Percentiles rank a stretch among this genome's conserved stretches.
phyloP scores from a whole-genome alignment of 371 early-diverging fungal species.

The Chytridium lagenaria region DNA sequence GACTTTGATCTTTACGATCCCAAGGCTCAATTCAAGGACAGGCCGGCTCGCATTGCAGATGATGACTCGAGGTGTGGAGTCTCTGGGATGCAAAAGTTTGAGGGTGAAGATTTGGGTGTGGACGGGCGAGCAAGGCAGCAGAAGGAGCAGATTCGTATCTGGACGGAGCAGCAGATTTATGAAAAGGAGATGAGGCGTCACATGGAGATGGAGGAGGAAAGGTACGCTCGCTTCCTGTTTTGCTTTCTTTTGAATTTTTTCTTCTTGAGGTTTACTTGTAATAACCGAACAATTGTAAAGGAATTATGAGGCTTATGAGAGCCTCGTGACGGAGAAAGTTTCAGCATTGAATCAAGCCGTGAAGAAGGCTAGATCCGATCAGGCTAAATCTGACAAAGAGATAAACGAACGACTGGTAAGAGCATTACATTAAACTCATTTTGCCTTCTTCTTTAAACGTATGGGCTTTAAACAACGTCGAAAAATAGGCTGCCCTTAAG shows the following conservation, averaged over 20 bases:
- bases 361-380: constrained; percentile 34
- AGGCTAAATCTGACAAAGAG: constrained; percentile 42
- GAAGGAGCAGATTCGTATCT: constrained; percentile 55
- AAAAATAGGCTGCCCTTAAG: constrained; percentile 45
- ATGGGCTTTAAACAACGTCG: too few relatives aligned
- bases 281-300: constrained; percentile 13
- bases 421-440: neutral
- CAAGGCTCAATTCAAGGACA: constrained; percentile 46
- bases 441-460: neutral
- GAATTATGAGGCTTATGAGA: constrained; percentile 50
- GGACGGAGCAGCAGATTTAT: constrained; percentile 50
- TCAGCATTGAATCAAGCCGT: constrained; percentile 42
- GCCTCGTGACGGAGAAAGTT: constrained; percentile 42
- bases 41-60: constrained; percentile 48
- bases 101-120: constrained; percentile 58
- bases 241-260: neutral
- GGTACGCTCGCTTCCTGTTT: constrained; percentile 28
- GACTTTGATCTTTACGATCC: constrained; percentile 63
- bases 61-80: constrained; percentile 48
- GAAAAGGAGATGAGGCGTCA: constrained; percentile 44
- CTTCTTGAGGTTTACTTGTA: neutral
- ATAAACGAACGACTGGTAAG: constrained; percentile 48
- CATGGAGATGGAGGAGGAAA: constrained; percentile 46
- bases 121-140: constrained; percentile 40
- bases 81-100: constrained; percentile 53